Evolutionary conservation across 1,139 yeast genomes (phyloP).

Genomic region (Debaryomycetaceae sp.): DNA sequence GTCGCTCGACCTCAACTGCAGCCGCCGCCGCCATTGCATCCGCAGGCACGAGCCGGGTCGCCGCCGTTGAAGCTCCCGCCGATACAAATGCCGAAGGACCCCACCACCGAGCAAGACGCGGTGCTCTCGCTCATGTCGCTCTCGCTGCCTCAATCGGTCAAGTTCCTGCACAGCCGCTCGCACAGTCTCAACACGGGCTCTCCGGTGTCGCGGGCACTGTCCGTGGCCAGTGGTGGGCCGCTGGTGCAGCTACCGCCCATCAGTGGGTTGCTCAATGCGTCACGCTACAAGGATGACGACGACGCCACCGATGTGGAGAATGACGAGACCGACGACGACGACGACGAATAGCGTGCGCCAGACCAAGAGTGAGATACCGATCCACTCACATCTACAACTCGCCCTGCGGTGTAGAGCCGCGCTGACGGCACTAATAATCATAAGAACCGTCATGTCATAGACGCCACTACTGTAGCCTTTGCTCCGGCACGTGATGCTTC

Average conservation of each 20-base stretch:
- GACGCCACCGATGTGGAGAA: conserved; percentile 35
- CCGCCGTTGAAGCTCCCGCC: conserved; percentile 26
- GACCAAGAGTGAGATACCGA: too few species aligned
- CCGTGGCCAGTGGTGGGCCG: conserved; percentile 16
- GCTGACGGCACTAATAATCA: background rate
- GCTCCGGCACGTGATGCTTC: conserved; percentile 2
- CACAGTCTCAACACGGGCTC: conserved; percentile 25
- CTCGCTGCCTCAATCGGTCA: conserved; percentile 37
- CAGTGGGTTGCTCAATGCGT: conserved; percentile 22
- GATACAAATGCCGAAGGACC: conserved; percentile 23
- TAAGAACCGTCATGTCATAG: background rate
- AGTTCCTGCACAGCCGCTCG: conserved; percentile 28
- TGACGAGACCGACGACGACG: conserved; percentile 14
- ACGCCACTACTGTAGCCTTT: too few species aligned
- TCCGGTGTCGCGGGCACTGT: conserved; percentile 19
- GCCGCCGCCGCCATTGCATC: background rate
- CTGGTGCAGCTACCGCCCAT: conserved; percentile 27
- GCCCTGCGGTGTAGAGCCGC: background rate
- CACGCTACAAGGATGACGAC: conserved; percentile 17
- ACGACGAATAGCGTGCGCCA: too few species aligned
- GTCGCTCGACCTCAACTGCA: background rate
- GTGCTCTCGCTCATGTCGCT: conserved; percentile 42
- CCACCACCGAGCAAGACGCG: conserved; percentile 38
- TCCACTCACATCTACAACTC: background rate
- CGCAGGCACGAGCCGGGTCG: too few species aligned